phyloP scores from a whole-genome alignment of 148 eudicot species.

The Hydrangea macrophylla region DNA sequence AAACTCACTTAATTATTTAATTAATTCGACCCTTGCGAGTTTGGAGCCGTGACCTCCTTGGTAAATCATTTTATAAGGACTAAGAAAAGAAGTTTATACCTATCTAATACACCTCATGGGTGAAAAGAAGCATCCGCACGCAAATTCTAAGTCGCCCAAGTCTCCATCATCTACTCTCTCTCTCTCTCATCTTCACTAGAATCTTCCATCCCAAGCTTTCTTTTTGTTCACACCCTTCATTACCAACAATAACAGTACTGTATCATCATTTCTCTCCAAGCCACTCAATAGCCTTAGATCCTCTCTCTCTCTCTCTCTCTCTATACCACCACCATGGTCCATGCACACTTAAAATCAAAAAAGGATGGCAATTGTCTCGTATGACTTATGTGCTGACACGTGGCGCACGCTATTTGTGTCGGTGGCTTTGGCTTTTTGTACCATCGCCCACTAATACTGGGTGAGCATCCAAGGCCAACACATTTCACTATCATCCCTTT shows the following conservation, averaged over 20 bases:
- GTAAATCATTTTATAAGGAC: too few relatives aligned
- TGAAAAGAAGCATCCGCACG: too few relatives aligned
- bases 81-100: too few relatives aligned
- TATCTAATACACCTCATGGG: too few relatives aligned
- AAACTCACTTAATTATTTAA: too few relatives aligned
- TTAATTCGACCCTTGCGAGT: too few relatives aligned
- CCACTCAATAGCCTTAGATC: too few relatives aligned
- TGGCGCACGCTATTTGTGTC: slow-evolving; percentile 1
- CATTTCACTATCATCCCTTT: background rate
- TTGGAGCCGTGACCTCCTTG: too few relatives aligned
- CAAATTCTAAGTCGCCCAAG: too few relatives aligned
- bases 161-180: too few relatives aligned
- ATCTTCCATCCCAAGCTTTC: background rate
- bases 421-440: slow-evolving; percentile 12
- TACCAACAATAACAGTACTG: background rate
- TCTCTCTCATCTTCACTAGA: too few relatives aligned
- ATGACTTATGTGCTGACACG: background rate
- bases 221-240: background rate
- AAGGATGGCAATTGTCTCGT: background rate
- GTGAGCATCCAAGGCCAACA: slow-evolving; percentile 7
- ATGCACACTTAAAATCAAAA: background rate
- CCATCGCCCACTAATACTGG: background rate
- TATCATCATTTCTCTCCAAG: too few relatives aligned
- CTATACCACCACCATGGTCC: slow-evolving; percentile 4
- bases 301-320: slow-evolving; percentile 8